These are phyloP conservation scores for Iodosphaeria phyllophila DNA, from an alignment of 2,329 filamentous ascomycete genomes.

Conservation along the genomic window DNA sequence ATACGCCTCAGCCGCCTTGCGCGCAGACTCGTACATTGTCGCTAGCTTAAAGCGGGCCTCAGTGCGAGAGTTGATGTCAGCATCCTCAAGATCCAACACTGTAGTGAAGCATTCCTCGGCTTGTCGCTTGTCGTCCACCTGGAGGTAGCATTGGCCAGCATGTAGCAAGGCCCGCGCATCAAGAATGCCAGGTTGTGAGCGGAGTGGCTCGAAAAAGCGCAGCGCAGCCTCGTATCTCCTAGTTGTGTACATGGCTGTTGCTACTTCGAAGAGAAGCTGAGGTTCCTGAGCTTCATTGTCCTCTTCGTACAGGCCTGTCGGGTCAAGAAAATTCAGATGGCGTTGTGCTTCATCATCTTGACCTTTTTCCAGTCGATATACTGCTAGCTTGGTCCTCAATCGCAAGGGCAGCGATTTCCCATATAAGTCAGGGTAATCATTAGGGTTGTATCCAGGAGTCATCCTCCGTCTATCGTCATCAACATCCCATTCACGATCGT, in stretches of 20 bases:
- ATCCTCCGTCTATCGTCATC: slow-evolving; percentile 47
- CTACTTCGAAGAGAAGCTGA: slow-evolving; percentile 59
- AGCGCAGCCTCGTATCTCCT: slow-evolving; percentile 23
- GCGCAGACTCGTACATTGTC: slow-evolving; percentile 63
- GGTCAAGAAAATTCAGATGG: slow-evolving; percentile 54
- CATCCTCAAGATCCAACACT: slow-evolving; percentile 52
- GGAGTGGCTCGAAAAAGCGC: slow-evolving; percentile 35
- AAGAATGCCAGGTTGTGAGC: slow-evolving; percentile 24
- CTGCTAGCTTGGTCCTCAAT: slow-evolving; percentile 64
- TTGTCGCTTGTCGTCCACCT: slow-evolving; percentile 40
- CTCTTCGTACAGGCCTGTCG: slow-evolving; percentile 31
- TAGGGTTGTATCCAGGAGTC: slow-evolving; percentile 39
- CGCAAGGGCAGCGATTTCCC: slow-evolving; percentile 62
- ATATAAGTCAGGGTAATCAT: slow-evolving; percentile 40
- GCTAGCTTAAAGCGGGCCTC: slow-evolving; percentile 65
- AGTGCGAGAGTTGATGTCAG: slow-evolving; percentile 32
- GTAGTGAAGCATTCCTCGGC: slow-evolving; percentile 64
- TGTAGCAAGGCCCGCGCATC: slow-evolving; percentile 34
- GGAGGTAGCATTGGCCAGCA: slow-evolving; percentile 50
- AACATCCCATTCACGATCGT: slow-evolving; percentile 82
- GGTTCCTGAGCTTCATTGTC: slow-evolving; percentile 44
- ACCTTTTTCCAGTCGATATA: slow-evolving; percentile 60
- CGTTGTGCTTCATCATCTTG: slow-evolving; percentile 51
- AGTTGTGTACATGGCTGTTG: slow-evolving; percentile 24
- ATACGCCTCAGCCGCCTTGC: slow-evolving; percentile 57